These are phyloP conservation scores for Crithidia mellificae DNA, from an alignment of 208 protist genomes.

Conservation along the genomic window DNA sequence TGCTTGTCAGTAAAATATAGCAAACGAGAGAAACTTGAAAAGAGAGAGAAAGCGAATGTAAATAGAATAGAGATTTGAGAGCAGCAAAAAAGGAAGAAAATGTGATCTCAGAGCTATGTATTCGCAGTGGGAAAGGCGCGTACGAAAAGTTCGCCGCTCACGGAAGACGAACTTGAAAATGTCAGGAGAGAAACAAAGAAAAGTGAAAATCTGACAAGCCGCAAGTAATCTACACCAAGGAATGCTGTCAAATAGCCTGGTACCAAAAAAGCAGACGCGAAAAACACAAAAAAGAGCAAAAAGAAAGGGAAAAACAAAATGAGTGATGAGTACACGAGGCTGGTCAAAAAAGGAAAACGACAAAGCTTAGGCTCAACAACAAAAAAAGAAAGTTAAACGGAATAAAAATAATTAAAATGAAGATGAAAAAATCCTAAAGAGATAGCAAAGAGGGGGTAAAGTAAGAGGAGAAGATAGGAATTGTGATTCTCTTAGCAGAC, in stretches of 20 bases:
- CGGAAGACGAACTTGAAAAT: background rate
- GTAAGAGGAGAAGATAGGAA: too few species aligned
- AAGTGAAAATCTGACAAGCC: background rate
- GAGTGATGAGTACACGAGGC: too few species aligned
- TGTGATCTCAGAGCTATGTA: background rate
- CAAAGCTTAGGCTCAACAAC: too few species aligned
- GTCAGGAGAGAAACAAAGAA: background rate
- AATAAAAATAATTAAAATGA: too few species aligned
- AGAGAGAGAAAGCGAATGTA: background rate
- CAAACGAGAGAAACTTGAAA: too few species aligned
- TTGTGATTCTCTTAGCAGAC: too few species aligned
- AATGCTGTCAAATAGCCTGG: background rate
- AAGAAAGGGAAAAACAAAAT: slow-evolving; percentile 4
- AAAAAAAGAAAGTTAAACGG: too few species aligned
- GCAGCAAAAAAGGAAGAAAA: background rate
- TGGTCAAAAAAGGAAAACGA: slow-evolving; percentile 1
- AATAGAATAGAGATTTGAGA: background rate
- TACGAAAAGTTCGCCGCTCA: background rate
- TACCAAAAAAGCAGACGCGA: background rate
- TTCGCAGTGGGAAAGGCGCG: background rate
- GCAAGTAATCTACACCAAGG: too few species aligned
- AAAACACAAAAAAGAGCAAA: slow-evolving; percentile 1
- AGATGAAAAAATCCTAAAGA: too few species aligned
- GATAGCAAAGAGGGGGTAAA: too few species aligned
- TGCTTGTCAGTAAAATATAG: background rate